Evolutionary conservation across 2,329 filamentous ascomycete species (phyloP).

Genomic region (Exophiala mesophila): DNA sequence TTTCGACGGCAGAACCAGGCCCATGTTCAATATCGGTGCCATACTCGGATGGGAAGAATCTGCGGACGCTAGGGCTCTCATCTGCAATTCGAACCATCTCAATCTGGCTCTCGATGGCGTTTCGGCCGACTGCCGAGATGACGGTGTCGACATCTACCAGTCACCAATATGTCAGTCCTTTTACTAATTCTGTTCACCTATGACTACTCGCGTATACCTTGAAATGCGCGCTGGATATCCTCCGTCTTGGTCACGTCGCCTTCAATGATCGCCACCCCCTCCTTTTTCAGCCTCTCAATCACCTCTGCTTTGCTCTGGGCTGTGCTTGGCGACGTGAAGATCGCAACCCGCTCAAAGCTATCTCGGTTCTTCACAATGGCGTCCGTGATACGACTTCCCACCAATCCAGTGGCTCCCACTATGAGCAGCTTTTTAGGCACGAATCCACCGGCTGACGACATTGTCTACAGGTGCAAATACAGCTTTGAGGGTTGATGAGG

Average conservation of each 20-base stretch:
- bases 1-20: constrained; percentile 53
- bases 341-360: constrained; percentile 47
- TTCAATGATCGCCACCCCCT: constrained; percentile 50
- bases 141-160: constrained; percentile 54
- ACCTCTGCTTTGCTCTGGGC: constrained; percentile 45
- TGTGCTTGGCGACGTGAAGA: constrained; percentile 54
- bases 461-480: too few relatives aligned
- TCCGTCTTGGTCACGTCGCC: constrained; percentile 50
- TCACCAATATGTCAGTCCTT: neutral
- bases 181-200: neutral
- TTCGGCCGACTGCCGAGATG: constrained; percentile 59
- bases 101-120: constrained; percentile 56
- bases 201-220: constrained; percentile 32
- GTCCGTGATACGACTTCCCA: constrained; percentile 47
- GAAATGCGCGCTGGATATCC: constrained; percentile 53
- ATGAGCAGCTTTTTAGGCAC: constrained; percentile 37
- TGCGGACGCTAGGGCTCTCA: constrained; percentile 47
- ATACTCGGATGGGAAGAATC: constrained; percentile 65
- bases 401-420: constrained; percentile 51
- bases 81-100: constrained; percentile 57
- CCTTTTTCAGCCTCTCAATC: constrained; percentile 42
- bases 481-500: too few relatives aligned
- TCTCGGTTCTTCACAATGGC: constrained; percentile 42
- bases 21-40: constrained; percentile 61
- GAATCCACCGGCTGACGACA: neutral